phyloP scores from a whole-genome alignment of 2,329 filamentous ascomycete species.

The Sporothrix schenckii region DNA sequence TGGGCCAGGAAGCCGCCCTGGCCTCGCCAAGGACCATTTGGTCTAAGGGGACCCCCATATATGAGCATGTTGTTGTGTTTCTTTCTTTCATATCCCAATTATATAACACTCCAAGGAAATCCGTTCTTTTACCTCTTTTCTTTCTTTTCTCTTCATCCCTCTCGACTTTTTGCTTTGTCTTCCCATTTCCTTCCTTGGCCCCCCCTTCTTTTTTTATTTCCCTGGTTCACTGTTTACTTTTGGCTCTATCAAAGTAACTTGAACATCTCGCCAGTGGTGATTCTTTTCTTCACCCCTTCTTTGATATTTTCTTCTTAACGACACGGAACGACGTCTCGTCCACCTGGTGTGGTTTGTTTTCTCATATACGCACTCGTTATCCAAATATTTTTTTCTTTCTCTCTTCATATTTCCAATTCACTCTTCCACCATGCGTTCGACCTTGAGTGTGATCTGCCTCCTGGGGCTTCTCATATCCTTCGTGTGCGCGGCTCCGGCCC shows the following conservation, averaged over 20 bases:
- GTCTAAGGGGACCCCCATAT: conserved; percentile 15
- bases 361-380: conserved; percentile 5
- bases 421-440: conserved; percentile 38
- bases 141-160: conserved; percentile 20
- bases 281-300: conserved; percentile 25
- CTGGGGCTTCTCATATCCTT: conserved; percentile 53
- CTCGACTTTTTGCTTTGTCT: conserved; percentile 17
- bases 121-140: conserved; percentile 19
- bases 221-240: conserved; percentile 24
- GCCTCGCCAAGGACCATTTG: conserved; percentile 3
- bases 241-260: conserved; percentile 19
- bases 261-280: conserved; percentile 24
- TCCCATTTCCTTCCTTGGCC: not conserved
- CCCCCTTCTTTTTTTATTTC: conserved; percentile 7
- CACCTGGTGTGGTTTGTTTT: conserved; percentile 39
- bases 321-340: conserved; percentile 25
- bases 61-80: conserved; percentile 8
- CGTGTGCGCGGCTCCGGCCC: conserved; percentile 51
- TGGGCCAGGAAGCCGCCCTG: not conserved
- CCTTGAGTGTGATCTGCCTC: conserved; percentile 44
- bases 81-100: not conserved
- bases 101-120: not conserved
- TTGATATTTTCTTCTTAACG: conserved; percentile 14
- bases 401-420: not conserved
- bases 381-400: conserved; percentile 6